phyloP scores from a whole-genome alignment of 176 grass and related monocot species.

The Dendrocalamus sinicus region DNA sequence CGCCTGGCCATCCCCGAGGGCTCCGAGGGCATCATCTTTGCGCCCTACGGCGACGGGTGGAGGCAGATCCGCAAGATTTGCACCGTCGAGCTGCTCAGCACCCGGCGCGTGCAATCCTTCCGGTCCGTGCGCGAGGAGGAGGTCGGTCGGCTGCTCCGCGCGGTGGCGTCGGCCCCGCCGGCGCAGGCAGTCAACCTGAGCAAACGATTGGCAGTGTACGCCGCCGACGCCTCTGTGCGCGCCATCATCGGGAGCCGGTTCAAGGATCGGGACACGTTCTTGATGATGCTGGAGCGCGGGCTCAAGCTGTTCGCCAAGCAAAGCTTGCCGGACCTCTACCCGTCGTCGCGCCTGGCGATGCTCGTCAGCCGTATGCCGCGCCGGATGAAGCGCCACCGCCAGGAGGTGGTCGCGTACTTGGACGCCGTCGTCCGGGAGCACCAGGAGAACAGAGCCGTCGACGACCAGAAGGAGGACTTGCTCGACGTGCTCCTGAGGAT shows the following conservation, averaged over 20 bases:
- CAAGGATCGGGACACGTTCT: slow-evolving; percentile 42
- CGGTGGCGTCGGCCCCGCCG: not conserved
- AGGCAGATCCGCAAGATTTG: slow-evolving; percentile 30
- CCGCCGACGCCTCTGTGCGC: slow-evolving; percentile 51
- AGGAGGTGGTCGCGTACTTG: not conserved
- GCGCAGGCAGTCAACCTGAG: slow-evolving; percentile 32
- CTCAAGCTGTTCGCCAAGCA: slow-evolving; percentile 43
- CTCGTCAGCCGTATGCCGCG: slow-evolving; percentile 38
- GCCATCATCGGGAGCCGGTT: slow-evolving; percentile 53
- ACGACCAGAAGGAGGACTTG: slow-evolving; percentile 26
- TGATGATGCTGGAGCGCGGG: slow-evolving; percentile 32
- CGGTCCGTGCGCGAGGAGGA: not conserved
- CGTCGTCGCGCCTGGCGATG: slow-evolving; percentile 55
- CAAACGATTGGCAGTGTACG: not conserved
- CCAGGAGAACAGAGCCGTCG: not conserved
- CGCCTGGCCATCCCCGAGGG: not conserved
- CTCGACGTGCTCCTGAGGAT: slow-evolving; percentile 47
- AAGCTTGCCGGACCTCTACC: slow-evolving; percentile 69
- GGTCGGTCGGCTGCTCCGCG: not conserved
- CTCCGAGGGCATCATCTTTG: slow-evolving; percentile 31
- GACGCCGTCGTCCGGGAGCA: slow-evolving; percentile 6
- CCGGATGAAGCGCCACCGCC: not conserved
- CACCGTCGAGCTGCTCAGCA: slow-evolving; percentile 39
- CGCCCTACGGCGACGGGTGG: slow-evolving; percentile 42
- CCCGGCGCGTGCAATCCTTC: slow-evolving; percentile 20